These are phyloP conservation scores for Sporisorium iseilematis-ciliati DNA, from an alignment of 1,284 basidiomycete genomes.

Conservation along the genomic window DNA sequence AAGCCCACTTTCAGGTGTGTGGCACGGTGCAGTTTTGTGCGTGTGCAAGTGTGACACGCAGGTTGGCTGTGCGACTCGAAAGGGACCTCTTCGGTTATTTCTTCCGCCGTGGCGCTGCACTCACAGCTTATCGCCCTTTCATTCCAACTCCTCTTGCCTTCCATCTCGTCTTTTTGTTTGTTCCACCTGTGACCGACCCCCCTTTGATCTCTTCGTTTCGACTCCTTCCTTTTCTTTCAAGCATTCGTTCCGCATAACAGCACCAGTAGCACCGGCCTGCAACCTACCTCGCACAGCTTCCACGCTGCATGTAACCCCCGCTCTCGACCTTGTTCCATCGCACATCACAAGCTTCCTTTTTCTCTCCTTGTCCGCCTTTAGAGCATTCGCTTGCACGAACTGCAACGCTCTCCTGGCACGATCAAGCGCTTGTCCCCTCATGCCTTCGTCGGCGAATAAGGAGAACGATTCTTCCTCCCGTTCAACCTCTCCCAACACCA, in stretches of 20 bases:
- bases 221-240: not conserved
- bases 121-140: conserved; percentile 5
- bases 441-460: conserved; percentile 26
- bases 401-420: conserved; percentile 4
- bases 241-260: not conserved
- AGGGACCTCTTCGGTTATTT: conserved; percentile 7
- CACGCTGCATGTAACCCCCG: too few relatives aligned
- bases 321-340: too few relatives aligned
- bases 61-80: too few relatives aligned
- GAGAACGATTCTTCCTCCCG: conserved; percentile 2
- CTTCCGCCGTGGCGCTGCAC: not conserved
- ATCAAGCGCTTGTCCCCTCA: conserved; percentile 10
- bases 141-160: not conserved
- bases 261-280: not conserved
- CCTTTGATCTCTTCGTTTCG: conserved; percentile 1
- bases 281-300: too few relatives aligned
- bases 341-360: too few relatives aligned
- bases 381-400: not conserved
- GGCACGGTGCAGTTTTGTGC: conserved; percentile 3
- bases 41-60: conserved; percentile 8
- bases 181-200: too few relatives aligned
- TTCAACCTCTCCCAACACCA: conserved; percentile 1
- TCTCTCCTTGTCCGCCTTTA: too few relatives aligned
- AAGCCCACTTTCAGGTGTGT: not conserved
- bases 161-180: not conserved